phyloP scores from a whole-genome alignment of 2,329 filamentous ascomycete species.

The Exophiala bonariae region DNA sequence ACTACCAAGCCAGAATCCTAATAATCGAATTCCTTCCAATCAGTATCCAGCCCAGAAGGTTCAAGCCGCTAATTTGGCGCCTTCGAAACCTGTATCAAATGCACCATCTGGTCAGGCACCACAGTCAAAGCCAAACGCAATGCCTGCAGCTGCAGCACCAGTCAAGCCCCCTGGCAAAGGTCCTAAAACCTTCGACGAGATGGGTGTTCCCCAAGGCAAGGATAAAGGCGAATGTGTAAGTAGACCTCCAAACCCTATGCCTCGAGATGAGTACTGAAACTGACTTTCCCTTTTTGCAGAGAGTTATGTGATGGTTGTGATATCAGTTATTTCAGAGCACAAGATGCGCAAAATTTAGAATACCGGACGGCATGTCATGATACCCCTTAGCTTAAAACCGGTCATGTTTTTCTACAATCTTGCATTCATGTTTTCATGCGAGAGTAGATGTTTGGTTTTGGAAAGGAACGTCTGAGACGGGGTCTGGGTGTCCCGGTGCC shows the following conservation, averaged over 20 bases:
- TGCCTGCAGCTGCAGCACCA: conserved; percentile 30
- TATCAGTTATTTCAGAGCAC: no score
- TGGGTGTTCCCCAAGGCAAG: conserved; percentile 87
- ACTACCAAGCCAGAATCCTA: conserved; percentile 6
- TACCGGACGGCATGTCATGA: no score
- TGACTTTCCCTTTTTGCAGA: no score
- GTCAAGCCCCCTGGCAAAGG: conserved; percentile 59
- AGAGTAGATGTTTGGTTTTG: no score
- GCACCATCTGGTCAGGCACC: conserved; percentile 24
- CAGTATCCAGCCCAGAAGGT: conserved; percentile 13
- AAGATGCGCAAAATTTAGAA: no score
- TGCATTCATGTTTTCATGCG: no score
- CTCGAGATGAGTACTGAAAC: no score
- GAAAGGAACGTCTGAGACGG: no score
- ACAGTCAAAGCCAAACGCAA: conserved; percentile 39
- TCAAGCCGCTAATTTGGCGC: conserved; percentile 20
- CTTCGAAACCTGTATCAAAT: conserved; percentile 19
- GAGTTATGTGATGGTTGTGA: no score
- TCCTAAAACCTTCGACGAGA: conserved; percentile 95
- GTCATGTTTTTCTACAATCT: no score
- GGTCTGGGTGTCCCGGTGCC: no score
- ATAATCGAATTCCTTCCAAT: conserved; percentile 6
- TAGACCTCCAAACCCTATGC: conserved; percentile 20
- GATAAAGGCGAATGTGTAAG: conserved; percentile 88
- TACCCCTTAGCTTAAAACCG: no score